Evolutionary conservation across 805 yeast species (phyloP).

Genomic region (Wickerhamiella bombiphila): DNA sequence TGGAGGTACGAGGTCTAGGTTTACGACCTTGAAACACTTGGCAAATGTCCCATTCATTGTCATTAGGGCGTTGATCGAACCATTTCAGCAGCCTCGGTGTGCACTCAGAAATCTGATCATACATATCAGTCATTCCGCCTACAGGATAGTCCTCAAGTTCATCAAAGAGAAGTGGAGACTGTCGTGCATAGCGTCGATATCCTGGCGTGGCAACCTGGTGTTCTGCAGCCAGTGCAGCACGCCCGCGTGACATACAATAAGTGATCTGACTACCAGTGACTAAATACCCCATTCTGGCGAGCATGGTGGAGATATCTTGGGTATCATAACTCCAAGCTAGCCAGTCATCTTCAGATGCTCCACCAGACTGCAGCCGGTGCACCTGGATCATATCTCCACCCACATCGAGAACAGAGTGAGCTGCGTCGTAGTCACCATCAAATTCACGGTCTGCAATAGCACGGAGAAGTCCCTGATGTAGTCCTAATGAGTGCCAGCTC

Average conservation of each 20-base stretch:
- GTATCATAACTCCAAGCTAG: constrained; percentile 28
- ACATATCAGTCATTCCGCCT: constrained; percentile 41
- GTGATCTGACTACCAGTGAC: constrained; percentile 26
- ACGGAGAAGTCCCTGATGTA: constrained; percentile 40
- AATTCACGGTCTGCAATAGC: constrained; percentile 41
- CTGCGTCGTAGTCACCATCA: constrained; percentile 32
- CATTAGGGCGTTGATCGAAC: constrained; percentile 22
- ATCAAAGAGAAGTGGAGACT: constrained; percentile 33
- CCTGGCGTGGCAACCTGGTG: constrained; percentile 23
- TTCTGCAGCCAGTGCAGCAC: constrained; percentile 37
- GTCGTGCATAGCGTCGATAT: constrained; percentile 22
- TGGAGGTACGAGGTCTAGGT: constrained; percentile 6
- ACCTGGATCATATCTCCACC: constrained; percentile 49
- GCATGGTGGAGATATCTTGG: constrained; percentile 31
- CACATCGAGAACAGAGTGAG: constrained; percentile 42
- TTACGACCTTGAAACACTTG: constrained; percentile 22
- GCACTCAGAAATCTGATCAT: constrained; percentile 29
- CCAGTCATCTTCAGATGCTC: constrained; percentile 19
- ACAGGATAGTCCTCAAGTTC: constrained; percentile 33
- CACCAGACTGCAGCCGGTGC: constrained; percentile 25
- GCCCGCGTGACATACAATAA: constrained; percentile 43
- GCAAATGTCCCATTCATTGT: constrained; percentile 24
- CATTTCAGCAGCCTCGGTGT: constrained; percentile 27
- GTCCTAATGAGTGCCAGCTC: constrained; percentile 50
- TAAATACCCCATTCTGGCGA: constrained; percentile 26